Evolutionary conservation across 257 asterid species (phyloP).

Genomic region (Penstemon newberryi): DNA sequence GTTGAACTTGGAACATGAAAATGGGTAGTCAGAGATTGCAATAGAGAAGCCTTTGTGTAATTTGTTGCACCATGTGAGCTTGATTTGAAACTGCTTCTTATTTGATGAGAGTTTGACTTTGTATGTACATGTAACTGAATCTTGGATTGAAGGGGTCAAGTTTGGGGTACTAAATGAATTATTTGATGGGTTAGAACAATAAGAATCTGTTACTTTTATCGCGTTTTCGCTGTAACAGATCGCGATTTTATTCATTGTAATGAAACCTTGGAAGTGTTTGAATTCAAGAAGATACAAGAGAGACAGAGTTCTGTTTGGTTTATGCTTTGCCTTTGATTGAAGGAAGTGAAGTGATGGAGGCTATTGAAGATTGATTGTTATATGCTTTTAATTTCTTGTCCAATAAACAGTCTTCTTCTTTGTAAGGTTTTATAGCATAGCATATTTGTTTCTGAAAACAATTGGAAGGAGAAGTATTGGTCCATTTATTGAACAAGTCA

Average conservation of each 20-base stretch:
- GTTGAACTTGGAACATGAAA: conserved; percentile 34
- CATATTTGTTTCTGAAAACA: conserved; percentile 46
- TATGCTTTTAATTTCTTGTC: conserved; percentile 58
- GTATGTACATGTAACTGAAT: conserved; percentile 54
- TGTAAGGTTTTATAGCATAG: neutral
- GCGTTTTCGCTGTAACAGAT: conserved; percentile 74
- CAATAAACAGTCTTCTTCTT: conserved; percentile 33
- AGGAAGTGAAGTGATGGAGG: conserved; percentile 32
- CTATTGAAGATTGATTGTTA: neutral
- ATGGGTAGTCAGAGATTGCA: conserved; percentile 41
- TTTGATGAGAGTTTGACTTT: conserved; percentile 42
- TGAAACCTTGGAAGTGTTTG: neutral
- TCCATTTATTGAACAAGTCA: conserved; percentile 41
- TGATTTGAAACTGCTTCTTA: conserved; percentile 40
- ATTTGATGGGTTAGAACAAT: conserved; percentile 56
- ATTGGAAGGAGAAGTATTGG: conserved; percentile 23
- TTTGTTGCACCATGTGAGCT: conserved; percentile 53
- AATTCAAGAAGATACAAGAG: conserved; percentile 1
- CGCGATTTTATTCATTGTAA: conserved; percentile 65
- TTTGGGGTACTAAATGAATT: conserved; percentile 30
- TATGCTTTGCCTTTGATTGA: conserved; percentile 50
- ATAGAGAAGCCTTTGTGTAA: conserved; percentile 45
- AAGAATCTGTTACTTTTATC: conserved; percentile 66
- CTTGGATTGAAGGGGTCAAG: conserved; percentile 40
- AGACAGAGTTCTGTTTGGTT: neutral